A percentile compares a stretch with the other conserved stretches of the same genome.
phyloP scores from a whole-genome alignment of 306 rosid species.

The Vigna reflexopilosa region DNA sequence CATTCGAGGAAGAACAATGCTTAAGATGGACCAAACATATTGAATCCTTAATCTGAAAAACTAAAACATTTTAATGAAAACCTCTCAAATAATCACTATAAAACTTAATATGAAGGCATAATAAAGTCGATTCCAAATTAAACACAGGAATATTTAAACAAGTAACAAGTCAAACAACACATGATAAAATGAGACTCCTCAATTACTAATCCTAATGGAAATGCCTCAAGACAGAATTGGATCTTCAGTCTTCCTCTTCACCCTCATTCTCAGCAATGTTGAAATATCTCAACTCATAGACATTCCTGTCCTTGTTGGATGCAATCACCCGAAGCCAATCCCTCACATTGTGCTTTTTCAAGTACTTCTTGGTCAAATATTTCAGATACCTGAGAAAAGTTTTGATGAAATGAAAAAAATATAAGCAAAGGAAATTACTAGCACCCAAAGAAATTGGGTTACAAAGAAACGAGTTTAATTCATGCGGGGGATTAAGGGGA shows the following conservation, averaged over 20 bases:
- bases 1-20: too few relatives aligned
- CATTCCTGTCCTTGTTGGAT: conserved; percentile 86
- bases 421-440: not conserved
- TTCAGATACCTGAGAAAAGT: conserved; percentile 68
- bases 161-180: conserved; percentile 37
- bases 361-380: conserved; percentile 88
- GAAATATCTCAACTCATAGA: conserved; percentile 92
- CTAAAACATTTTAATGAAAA: not conserved
- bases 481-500: not conserved
- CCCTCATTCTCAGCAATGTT: conserved; percentile 96
- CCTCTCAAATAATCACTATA: conserved; percentile 35
- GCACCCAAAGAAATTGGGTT: not conserved
- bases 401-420: not conserved
- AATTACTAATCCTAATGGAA: conserved; percentile 37
- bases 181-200: conserved; percentile 21
- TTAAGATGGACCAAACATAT: too few relatives aligned
- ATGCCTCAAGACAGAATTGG: conserved; percentile 35
- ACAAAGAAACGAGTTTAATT: not conserved
- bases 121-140: conserved; percentile 37
- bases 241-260: conserved; percentile 79
- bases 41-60: not conserved
- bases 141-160: conserved; percentile 40
- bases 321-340: conserved; percentile 97
- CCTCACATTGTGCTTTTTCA: conserved; percentile 95
- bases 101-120: conserved; percentile 6